Percentiles rank a stretch among this genome's conserved stretches.
Evolutionary conservation across 495 filamentous ascomycete genomes (phyloP).

Genomic region (Staphylotrichum tortipilum): DNA sequence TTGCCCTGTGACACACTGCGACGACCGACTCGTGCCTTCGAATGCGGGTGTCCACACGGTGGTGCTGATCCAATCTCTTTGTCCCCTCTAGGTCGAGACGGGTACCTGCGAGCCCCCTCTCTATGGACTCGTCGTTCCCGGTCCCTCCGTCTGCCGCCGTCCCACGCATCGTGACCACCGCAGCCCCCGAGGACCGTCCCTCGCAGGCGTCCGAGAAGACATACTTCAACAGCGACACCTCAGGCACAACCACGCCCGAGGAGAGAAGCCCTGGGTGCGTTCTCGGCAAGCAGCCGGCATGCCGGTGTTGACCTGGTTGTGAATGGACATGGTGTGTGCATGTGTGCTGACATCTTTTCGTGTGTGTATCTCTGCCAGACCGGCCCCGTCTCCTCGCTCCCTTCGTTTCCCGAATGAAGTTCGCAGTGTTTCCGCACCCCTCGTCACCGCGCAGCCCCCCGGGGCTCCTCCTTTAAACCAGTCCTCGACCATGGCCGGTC

Average conservation of each 20-base stretch:
- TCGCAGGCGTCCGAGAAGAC: constrained; percentile 20
- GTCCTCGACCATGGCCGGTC: constrained; percentile 26
- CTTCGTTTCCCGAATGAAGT: constrained; percentile 35
- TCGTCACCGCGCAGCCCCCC: constrained; percentile 28
- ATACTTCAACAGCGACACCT: constrained; percentile 31
- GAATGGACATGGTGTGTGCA: no score
- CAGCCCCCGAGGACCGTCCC: constrained; percentile 20
- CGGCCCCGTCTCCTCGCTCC: constrained; percentile 22
- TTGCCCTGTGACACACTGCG: constrained; percentile 28
- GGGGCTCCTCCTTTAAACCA: constrained; percentile 25
- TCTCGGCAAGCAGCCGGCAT: constrained; percentile 4
- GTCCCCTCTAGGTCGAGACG: constrained; percentile 28
- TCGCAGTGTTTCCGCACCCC: constrained; percentile 28
- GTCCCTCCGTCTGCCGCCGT: constrained; percentile 27
- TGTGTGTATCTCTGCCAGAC: constrained; percentile 15
- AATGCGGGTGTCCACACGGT: constrained; percentile 30
- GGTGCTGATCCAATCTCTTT: constrained; percentile 27
- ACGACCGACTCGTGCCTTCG: constrained; percentile 15
- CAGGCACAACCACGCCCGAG: constrained; percentile 25
- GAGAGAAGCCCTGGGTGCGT: constrained; percentile 29
- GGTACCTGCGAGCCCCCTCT: constrained; percentile 35
- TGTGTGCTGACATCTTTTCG: background rate
- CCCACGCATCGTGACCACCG: constrained; percentile 31
- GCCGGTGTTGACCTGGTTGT: constrained; percentile 5
- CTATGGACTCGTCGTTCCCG: constrained; percentile 31